These are phyloP conservation scores for Hansenula anomala DNA, from an alignment of 1,139 yeast species.

Conservation along the genomic window DNA sequence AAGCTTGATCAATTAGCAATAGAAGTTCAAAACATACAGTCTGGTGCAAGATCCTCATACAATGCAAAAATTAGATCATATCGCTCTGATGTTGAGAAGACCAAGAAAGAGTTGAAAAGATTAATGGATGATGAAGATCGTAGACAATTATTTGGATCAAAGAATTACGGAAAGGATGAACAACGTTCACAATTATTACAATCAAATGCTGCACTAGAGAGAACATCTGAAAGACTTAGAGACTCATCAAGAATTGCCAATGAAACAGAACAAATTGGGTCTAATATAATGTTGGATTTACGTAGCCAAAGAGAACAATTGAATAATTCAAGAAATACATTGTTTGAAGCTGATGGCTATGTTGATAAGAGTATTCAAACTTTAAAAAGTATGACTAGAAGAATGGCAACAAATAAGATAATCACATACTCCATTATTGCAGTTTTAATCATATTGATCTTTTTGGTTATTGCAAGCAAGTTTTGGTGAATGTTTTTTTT, in stretches of 20 bases:
- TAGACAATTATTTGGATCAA: constrained; percentile 52
- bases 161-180: constrained; percentile 46
- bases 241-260: constrained; percentile 89
- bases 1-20: constrained; percentile 70
- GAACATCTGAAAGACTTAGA: constrained; percentile 76
- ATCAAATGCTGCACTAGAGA: constrained; percentile 77
- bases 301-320: constrained; percentile 94
- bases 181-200: constrained; percentile 81
- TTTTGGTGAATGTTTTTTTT: constrained; percentile 45
- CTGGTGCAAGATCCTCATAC: constrained; percentile 59
- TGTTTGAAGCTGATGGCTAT: constrained; percentile 87
- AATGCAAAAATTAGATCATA: constrained; percentile 71
- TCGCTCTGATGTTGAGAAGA: constrained; percentile 53
- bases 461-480: constrained; percentile 83
- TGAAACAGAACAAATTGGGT: constrained; percentile 90
- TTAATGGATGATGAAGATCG: constrained; percentile 62
- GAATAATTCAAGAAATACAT: constrained; percentile 73
- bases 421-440: constrained; percentile 95
- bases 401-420: constrained; percentile 91
- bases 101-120: constrained; percentile 47
- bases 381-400: constrained; percentile 84
- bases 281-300: constrained; percentile 82
- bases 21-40: constrained; percentile 78
- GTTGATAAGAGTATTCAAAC: constrained; percentile 89
- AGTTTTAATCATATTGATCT: constrained; percentile 74